Conservation (phyloP, 148 eudicot genomes). For the Chenopodium quinoa region DNA sequence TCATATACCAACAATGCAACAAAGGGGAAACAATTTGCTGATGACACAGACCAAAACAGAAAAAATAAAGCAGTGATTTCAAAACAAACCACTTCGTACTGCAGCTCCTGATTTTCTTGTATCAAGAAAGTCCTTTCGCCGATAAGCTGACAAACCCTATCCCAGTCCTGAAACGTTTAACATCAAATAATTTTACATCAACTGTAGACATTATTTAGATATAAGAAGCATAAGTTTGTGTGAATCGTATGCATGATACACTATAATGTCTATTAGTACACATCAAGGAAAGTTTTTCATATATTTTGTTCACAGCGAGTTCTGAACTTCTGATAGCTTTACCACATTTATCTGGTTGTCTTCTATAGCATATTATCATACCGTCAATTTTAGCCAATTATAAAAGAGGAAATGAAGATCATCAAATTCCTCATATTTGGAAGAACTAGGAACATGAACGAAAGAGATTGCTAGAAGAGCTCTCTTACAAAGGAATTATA, state of each 20-base stretch:
- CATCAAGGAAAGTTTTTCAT: not conserved
- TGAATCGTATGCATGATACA: not conserved
- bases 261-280: not conserved
- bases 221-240: not conserved
- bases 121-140: conserved; percentile 23
- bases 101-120: conserved; percentile 35
- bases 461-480: not conserved
- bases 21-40: too few relatives aligned
- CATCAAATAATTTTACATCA: not conserved
- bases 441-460: not conserved
- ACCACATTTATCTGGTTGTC: not conserved
- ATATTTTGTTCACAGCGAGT: not conserved
- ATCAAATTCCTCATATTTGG: not conserved
- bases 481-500: not conserved
- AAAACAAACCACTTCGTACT: conserved; percentile 28
- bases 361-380: not conserved
- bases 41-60: not conserved
- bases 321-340: not conserved
- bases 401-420: not conserved
- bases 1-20: too few relatives aligned
- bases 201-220: not conserved
- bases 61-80: not conserved
- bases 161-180: conserved; percentile 29
- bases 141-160: conserved; percentile 24
- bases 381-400: not conserved